Evolutionary conservation across 352 stramenopile genomes (phyloP).

Genomic region (Phytophthora citricola): DNA sequence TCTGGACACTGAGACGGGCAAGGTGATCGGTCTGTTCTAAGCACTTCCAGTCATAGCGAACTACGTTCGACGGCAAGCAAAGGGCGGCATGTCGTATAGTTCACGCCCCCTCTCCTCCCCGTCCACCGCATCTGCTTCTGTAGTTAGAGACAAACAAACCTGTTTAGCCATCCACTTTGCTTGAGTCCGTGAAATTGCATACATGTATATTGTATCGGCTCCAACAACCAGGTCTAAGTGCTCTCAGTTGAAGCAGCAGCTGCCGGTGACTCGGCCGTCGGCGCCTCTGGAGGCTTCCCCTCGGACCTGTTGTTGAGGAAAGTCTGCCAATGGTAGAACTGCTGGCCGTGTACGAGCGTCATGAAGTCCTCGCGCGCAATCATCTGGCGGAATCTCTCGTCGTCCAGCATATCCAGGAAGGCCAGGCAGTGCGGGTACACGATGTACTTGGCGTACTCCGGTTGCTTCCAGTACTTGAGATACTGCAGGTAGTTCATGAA

Average conservation of each 20-base stretch:
- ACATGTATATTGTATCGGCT: constrained; percentile 20
- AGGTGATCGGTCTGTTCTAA: constrained; percentile 97
- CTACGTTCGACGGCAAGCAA: constrained; percentile 18
- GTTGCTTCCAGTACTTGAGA: constrained; percentile 93
- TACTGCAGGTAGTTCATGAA: constrained; percentile 94
- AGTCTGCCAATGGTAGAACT: constrained; percentile 92
- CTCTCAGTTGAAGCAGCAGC: constrained; percentile 22
- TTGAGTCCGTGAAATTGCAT: not conserved
- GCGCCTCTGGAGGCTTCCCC: constrained; percentile 34
- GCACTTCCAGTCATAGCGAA: not conserved
- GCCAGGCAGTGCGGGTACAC: constrained; percentile 88
- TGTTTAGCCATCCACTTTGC: constrained; percentile 11
- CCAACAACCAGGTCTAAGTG: constrained; percentile 15
- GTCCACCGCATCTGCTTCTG: constrained; percentile 7
- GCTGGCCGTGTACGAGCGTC: constrained; percentile 86
- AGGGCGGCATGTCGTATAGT: constrained; percentile 24
- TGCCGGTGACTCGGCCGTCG: constrained; percentile 12
- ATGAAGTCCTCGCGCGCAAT: constrained; percentile 89
- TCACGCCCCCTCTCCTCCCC: constrained; percentile 28
- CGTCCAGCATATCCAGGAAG: constrained; percentile 90
- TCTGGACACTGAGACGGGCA: constrained; percentile 93
- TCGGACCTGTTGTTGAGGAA: constrained; percentile 85
- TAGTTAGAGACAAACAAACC: constrained; percentile 19
- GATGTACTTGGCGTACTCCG: constrained; percentile 93
- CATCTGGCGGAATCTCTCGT: constrained; percentile 90